Conservation (phyloP, 495 filamentous ascomycete genomes). For the Penicillium maclennaniae region DNA sequence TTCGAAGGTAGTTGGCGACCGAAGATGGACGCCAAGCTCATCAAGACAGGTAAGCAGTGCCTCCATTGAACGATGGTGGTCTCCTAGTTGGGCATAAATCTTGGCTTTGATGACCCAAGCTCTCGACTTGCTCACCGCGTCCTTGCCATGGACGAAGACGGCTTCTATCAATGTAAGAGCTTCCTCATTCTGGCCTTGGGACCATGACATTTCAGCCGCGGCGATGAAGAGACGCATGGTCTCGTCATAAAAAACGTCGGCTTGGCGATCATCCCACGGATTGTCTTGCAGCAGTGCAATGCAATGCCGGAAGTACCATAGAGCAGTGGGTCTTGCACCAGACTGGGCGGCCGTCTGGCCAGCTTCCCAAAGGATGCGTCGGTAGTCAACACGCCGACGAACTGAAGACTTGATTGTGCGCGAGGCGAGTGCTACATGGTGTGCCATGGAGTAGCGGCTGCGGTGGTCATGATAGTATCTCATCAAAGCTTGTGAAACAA, state of each 20-base stretch:
- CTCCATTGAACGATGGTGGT: conserved; percentile 63
- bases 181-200: conserved; percentile 61
- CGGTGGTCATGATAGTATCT: conserved; percentile 59
- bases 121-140: conserved; percentile 68
- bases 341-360: conserved; percentile 73
- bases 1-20: conserved; percentile 62
- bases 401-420: conserved; percentile 67
- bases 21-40: conserved; percentile 62
- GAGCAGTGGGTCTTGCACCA: conserved; percentile 72
- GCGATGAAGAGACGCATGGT: conserved; percentile 69
- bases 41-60: conserved; percentile 63
- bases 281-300: conserved; percentile 72
- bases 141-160: conserved; percentile 62
- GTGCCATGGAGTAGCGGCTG: conserved; percentile 63
- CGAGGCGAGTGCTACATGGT: conserved; percentile 70
- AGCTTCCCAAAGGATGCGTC: conserved; percentile 70
- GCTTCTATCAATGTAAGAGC: conserved; percentile 61
- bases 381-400: conserved; percentile 55
- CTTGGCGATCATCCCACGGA: conserved; percentile 65
- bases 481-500: conserved; percentile 74
- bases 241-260: conserved; percentile 83
- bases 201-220: conserved; percentile 77
- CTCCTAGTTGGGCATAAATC: conserved; percentile 67
- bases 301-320: conserved; percentile 72
- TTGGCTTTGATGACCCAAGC: conserved; percentile 76